Conservation (phyloP, 768 basidiomycete species). For the Psilocybe subaeruginosa region DNA sequence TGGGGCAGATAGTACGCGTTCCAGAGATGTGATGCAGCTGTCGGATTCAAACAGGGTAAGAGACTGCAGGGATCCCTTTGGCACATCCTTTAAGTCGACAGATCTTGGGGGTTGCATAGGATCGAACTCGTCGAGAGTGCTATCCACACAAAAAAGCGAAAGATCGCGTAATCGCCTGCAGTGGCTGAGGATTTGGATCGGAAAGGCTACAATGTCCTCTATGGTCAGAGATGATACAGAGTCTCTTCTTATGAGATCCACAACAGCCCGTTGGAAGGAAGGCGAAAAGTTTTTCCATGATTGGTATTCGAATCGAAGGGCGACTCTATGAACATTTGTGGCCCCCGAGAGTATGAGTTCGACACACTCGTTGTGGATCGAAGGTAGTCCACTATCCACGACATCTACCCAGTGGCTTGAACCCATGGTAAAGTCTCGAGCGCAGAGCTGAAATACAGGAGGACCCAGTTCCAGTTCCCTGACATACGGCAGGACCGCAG, state of each 20-base stretch:
- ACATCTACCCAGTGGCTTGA: conserved; percentile 11
- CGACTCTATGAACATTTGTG: conserved; percentile 7
- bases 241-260: conserved; percentile 5
- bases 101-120: not conserved
- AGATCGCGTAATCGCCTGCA: conserved; percentile 12
- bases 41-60: conserved; percentile 18
- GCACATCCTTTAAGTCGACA: not conserved
- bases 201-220: conserved; percentile 15
- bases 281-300: conserved; percentile 13
- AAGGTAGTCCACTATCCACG: conserved; percentile 4
- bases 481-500: conserved; percentile 10
- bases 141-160: conserved; percentile 8
- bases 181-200: not conserved
- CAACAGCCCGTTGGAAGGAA: conserved; percentile 4
- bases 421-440: not conserved
- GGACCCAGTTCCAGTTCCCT: conserved; percentile 17
- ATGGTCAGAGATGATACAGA: conserved; percentile 13
- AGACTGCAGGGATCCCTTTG: conserved; percentile 4
- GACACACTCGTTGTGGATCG: conserved; percentile 13
- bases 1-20: not conserved
- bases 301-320: conserved; percentile 19
- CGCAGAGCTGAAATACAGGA: conserved; percentile 13
- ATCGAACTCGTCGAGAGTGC: not conserved
- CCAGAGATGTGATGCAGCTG: conserved; percentile 5
- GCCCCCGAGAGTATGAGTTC: conserved; percentile 6